Evolutionary conservation across 352 stramenopile species (phyloP), one percentile per base, ranked within the genome.

Genomic region (Pythium plurisporium): DNA sequence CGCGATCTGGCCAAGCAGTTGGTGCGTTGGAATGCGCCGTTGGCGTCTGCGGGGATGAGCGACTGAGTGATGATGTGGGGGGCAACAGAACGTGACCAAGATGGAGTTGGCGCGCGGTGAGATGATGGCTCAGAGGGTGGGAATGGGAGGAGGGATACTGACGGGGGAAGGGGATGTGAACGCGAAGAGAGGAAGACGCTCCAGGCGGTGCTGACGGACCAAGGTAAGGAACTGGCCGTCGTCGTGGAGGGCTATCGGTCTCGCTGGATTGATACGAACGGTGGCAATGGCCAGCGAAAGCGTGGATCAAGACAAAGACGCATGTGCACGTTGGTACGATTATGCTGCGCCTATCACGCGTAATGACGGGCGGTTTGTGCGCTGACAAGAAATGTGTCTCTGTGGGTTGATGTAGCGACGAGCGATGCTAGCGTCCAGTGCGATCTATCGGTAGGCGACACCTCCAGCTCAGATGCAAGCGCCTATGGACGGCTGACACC

Each of bases 1-100:
- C 62, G 64, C 29, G 65, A 86, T 10, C 58, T 91, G 25, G 81
- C 81, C 2, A 87, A 82, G 65, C 70, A 80, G 38, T 44, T 91
- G 73, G 81, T 85, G 26, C 47, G 67, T 43, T 40, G 20, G n/a
- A n/a, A n/a, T n/a, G n/a, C n/a, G n/a, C n/a, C n/a, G n/a, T n/a
- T n/a, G n/a, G n/a, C n/a, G n/a, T n/a, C n/a, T n/a, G n/a, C n/a
- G n/a, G n/a, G n/a, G n/a, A n/a, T n/a, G n/a, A n/a, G n/a, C n/a
- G n/a, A n/a, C n/a, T n/a, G n/a, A n/a, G n/a, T 27, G 20, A 15
- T 31, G 22, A 31, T 29, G 41, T 19, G 5, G n/a, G 12, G 29
- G 12, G 0, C n/a, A 15, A 11, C 20, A 90, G 80, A 90, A 84
- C 51, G 52, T 63, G 38, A 71, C 59, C 37, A 86, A 82, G 23